phyloP scores from a whole-genome alignment of 164 flowering plant genomes.

The Annona squamosa region DNA sequence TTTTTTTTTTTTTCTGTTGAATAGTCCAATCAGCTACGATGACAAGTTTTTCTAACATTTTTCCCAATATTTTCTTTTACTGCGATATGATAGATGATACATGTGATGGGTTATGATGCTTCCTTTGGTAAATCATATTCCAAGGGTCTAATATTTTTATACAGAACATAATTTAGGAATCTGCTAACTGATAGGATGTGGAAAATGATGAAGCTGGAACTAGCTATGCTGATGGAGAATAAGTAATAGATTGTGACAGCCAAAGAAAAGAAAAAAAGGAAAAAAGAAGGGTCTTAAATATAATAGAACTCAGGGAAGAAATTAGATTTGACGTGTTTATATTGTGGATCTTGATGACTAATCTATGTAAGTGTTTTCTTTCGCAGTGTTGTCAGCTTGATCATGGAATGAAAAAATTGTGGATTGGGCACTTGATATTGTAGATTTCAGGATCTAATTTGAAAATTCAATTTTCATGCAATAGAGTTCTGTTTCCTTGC shows the following conservation, averaged over 20 bases:
- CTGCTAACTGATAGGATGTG: too few species aligned
- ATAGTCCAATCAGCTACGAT: too few species aligned
- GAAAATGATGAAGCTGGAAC: neutral
- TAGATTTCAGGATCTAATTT: neutral
- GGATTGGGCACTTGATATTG: neutral
- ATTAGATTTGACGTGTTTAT: neutral
- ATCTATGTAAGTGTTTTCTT: neutral
- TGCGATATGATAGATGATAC: too few species aligned
- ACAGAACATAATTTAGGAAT: too few species aligned
- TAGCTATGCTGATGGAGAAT: neutral
- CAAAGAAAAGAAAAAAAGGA: neutral
- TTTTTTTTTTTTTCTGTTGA: too few species aligned
- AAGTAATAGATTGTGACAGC: neutral
- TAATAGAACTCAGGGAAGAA: too few species aligned
- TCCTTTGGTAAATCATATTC: too few species aligned
- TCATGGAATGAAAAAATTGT: neutral
- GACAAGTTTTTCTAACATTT: too few species aligned
- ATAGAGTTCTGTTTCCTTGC: conserved; percentile 15
- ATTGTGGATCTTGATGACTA: neutral
- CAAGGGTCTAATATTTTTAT: too few species aligned
- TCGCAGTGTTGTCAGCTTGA: neutral
- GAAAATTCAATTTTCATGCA: neutral
- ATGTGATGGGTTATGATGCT: too few species aligned
- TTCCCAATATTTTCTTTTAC: too few species aligned
- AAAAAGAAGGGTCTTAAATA: neutral